Conservation (phyloP, 352 stramenopile genomes). For the Phytophthora vignae region DNA sequence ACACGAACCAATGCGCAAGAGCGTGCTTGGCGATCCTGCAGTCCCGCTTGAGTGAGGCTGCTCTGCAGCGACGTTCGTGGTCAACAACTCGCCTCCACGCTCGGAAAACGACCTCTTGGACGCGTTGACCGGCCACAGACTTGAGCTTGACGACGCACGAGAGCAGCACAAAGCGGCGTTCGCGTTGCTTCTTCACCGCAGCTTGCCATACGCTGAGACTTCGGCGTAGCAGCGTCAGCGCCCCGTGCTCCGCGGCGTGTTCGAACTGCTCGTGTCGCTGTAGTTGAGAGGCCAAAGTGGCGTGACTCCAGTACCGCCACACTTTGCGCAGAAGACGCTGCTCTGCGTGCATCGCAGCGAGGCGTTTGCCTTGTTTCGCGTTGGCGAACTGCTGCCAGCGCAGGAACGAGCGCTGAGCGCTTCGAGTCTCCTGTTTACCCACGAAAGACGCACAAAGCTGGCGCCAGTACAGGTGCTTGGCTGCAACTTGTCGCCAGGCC, state of each 20-base stretch:
- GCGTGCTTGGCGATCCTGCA: constrained; percentile 4
- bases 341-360: constrained; percentile 20
- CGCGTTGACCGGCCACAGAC: constrained; percentile 15
- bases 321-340: constrained; percentile 7
- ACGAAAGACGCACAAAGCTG: constrained; percentile 26
- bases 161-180: constrained; percentile 58
- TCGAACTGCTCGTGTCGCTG: constrained; percentile 16
- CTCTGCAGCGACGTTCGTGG: constrained; percentile 13
- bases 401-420: constrained; percentile 18
- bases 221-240: constrained; percentile 2
- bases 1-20: constrained; percentile 19
- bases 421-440: constrained; percentile 4
- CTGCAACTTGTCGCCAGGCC: constrained; percentile 34
- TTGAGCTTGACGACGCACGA: constrained; percentile 62
- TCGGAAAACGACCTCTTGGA: constrained; percentile 32
- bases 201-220: constrained; percentile 29
- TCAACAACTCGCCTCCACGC: constrained; percentile 28
- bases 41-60: constrained; percentile 8
- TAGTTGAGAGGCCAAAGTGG: constrained; percentile 5
- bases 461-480: constrained; percentile 35
- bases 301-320: constrained; percentile 20
- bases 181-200: constrained; percentile 29
- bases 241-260: constrained; percentile 15
- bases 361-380: constrained; percentile 1
- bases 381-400: constrained; percentile 34